Evolutionary conservation across 257 asterid genomes (phyloP), one percentile per base, ranked within the genome.

Genomic region (Coffea canephora): DNA sequence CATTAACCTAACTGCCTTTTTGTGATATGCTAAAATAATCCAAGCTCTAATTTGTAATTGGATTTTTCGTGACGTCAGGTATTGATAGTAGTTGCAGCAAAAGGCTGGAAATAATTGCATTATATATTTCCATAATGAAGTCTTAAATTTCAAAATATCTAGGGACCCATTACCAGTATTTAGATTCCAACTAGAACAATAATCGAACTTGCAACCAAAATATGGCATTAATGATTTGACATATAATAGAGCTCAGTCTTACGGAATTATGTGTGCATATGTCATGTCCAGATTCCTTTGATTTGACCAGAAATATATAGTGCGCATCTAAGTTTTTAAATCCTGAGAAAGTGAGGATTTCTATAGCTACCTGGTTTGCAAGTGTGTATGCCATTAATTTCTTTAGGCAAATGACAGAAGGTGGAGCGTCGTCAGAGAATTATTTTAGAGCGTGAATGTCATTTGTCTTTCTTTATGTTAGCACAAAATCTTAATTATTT

Each of bases 1-100:
- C 79, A 76, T 25, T 76, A 54, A 62, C 48, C 69, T 14, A 43
- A 75, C 12, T 45, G 15, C 21, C 19, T 6, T 45, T 1, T 76
- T 76, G 46, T 62, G 79, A 76, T 76, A 76, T 61, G 46, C 46
- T 76, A 76, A 75, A 76, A 59, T 61, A 76, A 69, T 66, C 41
- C 34, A 14, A 23, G 13, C 23, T 31, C 11, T 31, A 21, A 9
- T 31, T 67, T 67, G 5, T 67, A 27, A 66, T 12, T 67, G 23
- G 71, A 31, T 34, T 45, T 67, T 49, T 31, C 41, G 8, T 65
- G 69, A 65, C 69, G 69, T 64, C 41, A 64, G 2, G 36, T n/a
- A 9, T n/a, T 23, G 5, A n/a, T 57, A 19, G 23, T 23, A 19
- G 16, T 62, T 1, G 69, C 6, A 71, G 41, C 61, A 41, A 71